These are phyloP conservation scores for Beverwykella pulmonaria DNA, from an alignment of 495 filamentous ascomycete genomes.

Conservation along the genomic window DNA sequence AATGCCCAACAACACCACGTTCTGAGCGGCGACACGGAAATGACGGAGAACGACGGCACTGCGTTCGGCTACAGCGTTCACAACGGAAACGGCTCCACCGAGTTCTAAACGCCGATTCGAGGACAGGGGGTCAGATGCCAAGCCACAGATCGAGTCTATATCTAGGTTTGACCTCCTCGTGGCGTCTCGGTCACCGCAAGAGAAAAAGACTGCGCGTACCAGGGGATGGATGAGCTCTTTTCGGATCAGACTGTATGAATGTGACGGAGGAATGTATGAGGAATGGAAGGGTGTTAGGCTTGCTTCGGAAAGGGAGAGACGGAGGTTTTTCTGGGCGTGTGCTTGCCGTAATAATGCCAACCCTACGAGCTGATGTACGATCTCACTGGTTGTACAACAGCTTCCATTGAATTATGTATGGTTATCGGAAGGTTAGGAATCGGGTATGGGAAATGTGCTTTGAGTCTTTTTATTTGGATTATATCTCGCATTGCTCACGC, in stretches of 20 bases:
- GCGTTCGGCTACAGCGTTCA: conserved; percentile 47
- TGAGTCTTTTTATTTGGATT: conserved; percentile 6
- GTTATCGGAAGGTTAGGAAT: background rate
- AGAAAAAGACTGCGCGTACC: conserved; percentile 22
- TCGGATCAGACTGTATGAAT: conserved; percentile 27
- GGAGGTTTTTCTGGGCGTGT: background rate
- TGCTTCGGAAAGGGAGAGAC: background rate
- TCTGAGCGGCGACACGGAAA: conserved; percentile 44
- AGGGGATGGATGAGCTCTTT: background rate
- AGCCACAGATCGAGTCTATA: conserved; percentile 14
- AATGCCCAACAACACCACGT: conserved; percentile 40
- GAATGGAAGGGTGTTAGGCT: background rate
- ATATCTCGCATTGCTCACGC: conserved; percentile 28
- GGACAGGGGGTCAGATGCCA: conserved; percentile 15
- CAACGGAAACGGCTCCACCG: conserved; percentile 40
- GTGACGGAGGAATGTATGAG: background rate
- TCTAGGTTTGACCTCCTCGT: conserved; percentile 7
- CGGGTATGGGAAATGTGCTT: conserved; percentile 6
- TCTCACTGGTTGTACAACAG: background rate
- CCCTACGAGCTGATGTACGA: too few relatives aligned
- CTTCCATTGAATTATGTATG: background rate
- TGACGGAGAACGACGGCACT: conserved; percentile 38
- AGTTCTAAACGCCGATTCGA: conserved; percentile 39
- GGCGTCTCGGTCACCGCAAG: conserved; percentile 35
- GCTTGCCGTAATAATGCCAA: background rate